Conservation (phyloP, 495 filamentous ascomycete species). For the Aspergillus cristatus region DNA sequence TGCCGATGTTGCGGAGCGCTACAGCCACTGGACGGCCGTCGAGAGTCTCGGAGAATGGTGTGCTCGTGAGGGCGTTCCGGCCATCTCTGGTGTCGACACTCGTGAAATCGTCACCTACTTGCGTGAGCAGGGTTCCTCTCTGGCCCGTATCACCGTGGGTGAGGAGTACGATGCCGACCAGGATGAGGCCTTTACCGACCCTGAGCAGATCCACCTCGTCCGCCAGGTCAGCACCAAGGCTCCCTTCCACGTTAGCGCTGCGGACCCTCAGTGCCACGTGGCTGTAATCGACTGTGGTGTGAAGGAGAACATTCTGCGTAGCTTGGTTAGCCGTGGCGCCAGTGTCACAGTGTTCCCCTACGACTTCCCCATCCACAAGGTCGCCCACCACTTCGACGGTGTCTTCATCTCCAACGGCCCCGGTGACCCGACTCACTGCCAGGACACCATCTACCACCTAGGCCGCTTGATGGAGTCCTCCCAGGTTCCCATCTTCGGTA, state of each 20-base stretch:
- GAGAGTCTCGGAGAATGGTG: constrained; percentile 92
- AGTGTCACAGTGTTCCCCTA: constrained; percentile 90
- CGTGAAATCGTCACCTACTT: constrained; percentile 92
- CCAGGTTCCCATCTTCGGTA: constrained; percentile 89
- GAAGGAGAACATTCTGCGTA: constrained; percentile 98
- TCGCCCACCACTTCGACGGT: constrained; percentile 93
- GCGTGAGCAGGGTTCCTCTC: constrained; percentile 89
- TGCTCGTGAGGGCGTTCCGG: constrained; percentile 87
- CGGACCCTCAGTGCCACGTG: constrained; percentile 74
- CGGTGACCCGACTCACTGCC: constrained; percentile 94
- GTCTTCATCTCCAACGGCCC: constrained; percentile 97
- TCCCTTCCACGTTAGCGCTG: constrained; percentile 84
- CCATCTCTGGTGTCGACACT: constrained; percentile 94
- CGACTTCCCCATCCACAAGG: constrained; percentile 96
- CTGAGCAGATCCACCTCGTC: constrained; percentile 92
- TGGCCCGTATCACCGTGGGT: constrained; percentile 89
- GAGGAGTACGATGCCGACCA: constrained; percentile 98
- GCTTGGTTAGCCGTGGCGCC: constrained; percentile 77
- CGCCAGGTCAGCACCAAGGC: constrained; percentile 94
- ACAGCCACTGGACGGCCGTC: constrained; percentile 98
- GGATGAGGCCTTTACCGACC: constrained; percentile 92
- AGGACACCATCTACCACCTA: constrained; percentile 85
- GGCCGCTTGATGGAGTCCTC: constrained; percentile 80
- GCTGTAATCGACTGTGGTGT: constrained; percentile 97
- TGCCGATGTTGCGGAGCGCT: constrained; percentile 82